Evolutionary conservation across 495 filamentous ascomycete species (phyloP).

Genomic region (Neurospora intermedia): DNA sequence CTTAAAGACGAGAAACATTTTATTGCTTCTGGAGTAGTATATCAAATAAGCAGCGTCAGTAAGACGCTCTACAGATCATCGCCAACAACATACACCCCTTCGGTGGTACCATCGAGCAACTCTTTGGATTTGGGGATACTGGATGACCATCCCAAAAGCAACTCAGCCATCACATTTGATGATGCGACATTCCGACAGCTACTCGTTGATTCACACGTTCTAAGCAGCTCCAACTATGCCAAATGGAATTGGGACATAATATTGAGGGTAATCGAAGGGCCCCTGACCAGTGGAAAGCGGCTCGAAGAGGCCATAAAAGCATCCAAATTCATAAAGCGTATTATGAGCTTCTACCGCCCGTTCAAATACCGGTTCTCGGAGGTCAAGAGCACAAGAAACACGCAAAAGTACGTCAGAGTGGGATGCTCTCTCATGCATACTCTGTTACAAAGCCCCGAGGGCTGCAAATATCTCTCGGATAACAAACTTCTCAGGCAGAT

Average conservation of each 20-base stretch:
- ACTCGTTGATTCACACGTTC: slow-evolving; percentile 76
- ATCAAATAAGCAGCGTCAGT: slow-evolving; percentile 96
- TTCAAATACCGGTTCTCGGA: slow-evolving; percentile 95
- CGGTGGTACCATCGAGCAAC: slow-evolving; percentile 25
- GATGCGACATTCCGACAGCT: slow-evolving; percentile 78
- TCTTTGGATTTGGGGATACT: slow-evolving; percentile 31
- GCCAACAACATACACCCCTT: slow-evolving; percentile 28
- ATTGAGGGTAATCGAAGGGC: slow-evolving; percentile 82
- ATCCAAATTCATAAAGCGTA: slow-evolving; percentile 87
- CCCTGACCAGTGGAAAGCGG: slow-evolving; percentile 80
- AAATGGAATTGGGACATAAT: slow-evolving; percentile 98
- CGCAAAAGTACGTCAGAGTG: slow-evolving; percentile 85
- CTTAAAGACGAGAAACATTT: slow-evolving; percentile 64
- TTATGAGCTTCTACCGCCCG: slow-evolving; percentile 88
- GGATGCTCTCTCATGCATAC: slow-evolving; percentile 82
- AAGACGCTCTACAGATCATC: slow-evolving; percentile 79
- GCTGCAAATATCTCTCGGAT: slow-evolving; percentile 72
- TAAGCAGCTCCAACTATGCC: slow-evolving; percentile 71
- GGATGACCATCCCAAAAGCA: slow-evolving; percentile 60
- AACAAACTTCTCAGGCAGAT: slow-evolving; percentile 89
- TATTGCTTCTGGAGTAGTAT: slow-evolving; percentile 74
- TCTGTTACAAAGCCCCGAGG: slow-evolving; percentile 73
- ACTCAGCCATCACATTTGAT: slow-evolving; percentile 64
- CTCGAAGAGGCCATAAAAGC: slow-evolving; percentile 90
- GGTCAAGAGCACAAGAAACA: slow-evolving; percentile 73